phyloP scores from a whole-genome alignment of 371 early-diverging fungal genomes.

The Cokeromyces recurvatus region DNA sequence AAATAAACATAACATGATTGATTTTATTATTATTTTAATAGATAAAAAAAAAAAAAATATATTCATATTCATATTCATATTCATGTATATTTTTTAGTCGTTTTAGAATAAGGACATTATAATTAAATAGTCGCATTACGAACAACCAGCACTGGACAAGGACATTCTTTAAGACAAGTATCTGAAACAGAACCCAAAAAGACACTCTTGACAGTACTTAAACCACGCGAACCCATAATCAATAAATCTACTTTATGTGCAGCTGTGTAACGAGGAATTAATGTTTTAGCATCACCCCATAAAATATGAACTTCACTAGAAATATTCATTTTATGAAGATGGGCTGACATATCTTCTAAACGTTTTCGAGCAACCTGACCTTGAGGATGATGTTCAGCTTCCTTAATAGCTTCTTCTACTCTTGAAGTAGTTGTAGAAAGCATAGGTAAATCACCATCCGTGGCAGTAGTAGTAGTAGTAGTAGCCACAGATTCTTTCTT shows the following conservation, averaged over 20 bases:
- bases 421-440: conserved; percentile 27
- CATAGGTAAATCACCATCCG: conserved; percentile 25
- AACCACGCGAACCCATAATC: conserved; percentile 46
- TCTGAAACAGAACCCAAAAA: conserved; percentile 50
- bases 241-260: conserved; percentile 40
- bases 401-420: conserved; percentile 27
- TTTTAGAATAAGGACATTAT: too few species aligned
- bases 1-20: not conserved
- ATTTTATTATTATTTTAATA: not conserved
- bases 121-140: conserved; percentile 40
- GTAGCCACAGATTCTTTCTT: not conserved
- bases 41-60: not conserved
- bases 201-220: conserved; percentile 45
- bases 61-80: not conserved
- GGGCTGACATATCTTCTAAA: conserved; percentile 27
- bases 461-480: conserved; percentile 1
- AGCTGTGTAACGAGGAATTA: conserved; percentile 40
- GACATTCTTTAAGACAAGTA: conserved; percentile 40
- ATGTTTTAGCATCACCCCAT: conserved; percentile 38
- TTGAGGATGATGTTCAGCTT: conserved; percentile 22
- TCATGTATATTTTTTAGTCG: not conserved
- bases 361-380: conserved; percentile 27
- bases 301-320: conserved; percentile 46
- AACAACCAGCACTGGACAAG: conserved; percentile 48
- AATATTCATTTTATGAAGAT: conserved; percentile 22